phyloP scores from a whole-genome alignment of 1,139 yeast genomes.

The Saccharomyces pastorianus region DNA sequence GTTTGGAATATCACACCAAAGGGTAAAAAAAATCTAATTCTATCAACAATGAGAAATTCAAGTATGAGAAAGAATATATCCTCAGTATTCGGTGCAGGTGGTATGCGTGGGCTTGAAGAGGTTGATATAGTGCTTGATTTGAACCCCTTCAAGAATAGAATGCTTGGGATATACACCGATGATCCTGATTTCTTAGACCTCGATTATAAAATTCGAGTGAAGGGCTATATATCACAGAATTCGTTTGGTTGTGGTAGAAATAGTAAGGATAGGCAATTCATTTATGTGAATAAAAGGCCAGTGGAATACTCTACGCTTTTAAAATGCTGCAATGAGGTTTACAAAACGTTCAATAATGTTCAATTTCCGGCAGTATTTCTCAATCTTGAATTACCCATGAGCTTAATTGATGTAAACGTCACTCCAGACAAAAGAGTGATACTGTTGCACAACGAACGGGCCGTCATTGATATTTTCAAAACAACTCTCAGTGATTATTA shows the following conservation, averaged over 20 bases:
- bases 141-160: constrained; percentile 21
- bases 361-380: constrained; percentile 71
- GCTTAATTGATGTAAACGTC: constrained; percentile 67
- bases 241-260: constrained; percentile 72
- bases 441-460: constrained; percentile 56
- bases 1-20: constrained; percentile 46
- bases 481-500: constrained; percentile 38
- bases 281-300: constrained; percentile 73
- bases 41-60: constrained; percentile 44
- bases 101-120: constrained; percentile 48
- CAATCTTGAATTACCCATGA: constrained; percentile 47
- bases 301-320: constrained; percentile 48
- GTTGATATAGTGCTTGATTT: constrained; percentile 36
- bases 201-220: constrained; percentile 33
- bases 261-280: constrained; percentile 63
- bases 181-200: constrained; percentile 12
- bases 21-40: constrained; percentile 43
- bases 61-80: constrained; percentile 48
- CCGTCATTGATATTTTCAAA: constrained; percentile 46
- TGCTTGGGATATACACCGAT: constrained; percentile 13
- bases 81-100: constrained; percentile 62
- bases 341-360: constrained; percentile 58
- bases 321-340: constrained; percentile 63
- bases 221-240: constrained; percentile 65
- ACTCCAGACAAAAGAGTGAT: constrained; percentile 84